Base-by-base conservation (phyloP, 2,329 filamentous ascomycete species). In the Apiospora koreana region DNA sequence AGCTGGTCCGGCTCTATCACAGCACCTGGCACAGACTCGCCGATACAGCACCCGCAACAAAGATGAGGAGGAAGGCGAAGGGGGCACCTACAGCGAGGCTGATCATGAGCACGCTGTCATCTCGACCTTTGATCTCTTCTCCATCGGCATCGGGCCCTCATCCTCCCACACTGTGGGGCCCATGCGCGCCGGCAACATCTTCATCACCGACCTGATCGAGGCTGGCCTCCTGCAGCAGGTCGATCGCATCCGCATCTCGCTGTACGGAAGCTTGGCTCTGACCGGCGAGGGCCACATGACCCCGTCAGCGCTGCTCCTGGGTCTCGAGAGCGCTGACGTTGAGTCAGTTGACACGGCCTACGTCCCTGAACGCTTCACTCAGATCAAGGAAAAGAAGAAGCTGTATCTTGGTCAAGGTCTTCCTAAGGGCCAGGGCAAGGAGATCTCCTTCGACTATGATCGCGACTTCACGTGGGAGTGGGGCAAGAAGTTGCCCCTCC, bases 201-300 rank as follows among this genome's bases (percentile, higher is more conserved):
- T 86, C 72, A 81, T 86, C 28, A 79, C 82, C 21, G 85, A 86
- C 69, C 76, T 86, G 12, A 79, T 80, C 62, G 84, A 86, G 69
- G 84, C 84, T 25, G 80, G 80, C 23, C 75, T 86, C 3, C 76
- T 86, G 67, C 78, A 81, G 21, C 82, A 81, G 70, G 84, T 86
- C 67, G 76, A 84, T 75, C 83, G 80, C 73, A 86, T 86, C 68
- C 83, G 82, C 6, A 81, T 86, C 31, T 81, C 83, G 9, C 81
- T 86, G 64, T 86, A 86, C 71, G 85, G 85, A 62, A 86, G 84
- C 73, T 78, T 86, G 70, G 85, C 85, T 0, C 81, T 86, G 43
- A 86, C 85, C 0, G 85, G 85, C 65, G 84, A 86, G 73, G 85
- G 85, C 58, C 85, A 86, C 72, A 86, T 86, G 85, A 86, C 85